A percentile compares a stretch with the other conserved stretches of the same genome.
Evolutionary conservation across 495 filamentous ascomycete species (phyloP).

Genomic region (Acidomyces sp.): DNA sequence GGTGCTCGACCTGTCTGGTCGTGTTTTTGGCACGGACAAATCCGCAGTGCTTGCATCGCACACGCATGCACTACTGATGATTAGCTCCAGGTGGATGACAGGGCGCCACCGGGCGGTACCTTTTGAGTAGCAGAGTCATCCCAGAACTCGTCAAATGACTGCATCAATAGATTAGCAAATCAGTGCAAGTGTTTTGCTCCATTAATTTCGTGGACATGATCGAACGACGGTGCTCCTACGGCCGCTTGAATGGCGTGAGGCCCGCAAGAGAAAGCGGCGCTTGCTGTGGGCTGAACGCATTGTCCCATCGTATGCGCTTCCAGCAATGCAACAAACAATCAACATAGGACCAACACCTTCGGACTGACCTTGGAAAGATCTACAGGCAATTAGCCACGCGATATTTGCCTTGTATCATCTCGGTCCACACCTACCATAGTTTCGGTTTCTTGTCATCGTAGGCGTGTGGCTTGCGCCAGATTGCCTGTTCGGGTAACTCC

Average conservation of each 20-base stretch:
- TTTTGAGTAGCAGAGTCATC: constrained; percentile 15
- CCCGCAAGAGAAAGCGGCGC: too few species aligned
- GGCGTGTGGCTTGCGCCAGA: constrained; percentile 1
- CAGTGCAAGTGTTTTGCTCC: too few species aligned
- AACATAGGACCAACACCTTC: too few species aligned
- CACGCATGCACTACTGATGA: constrained; percentile 29
- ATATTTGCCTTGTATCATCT: too few species aligned
- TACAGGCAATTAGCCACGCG: too few species aligned
- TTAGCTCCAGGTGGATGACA: background rate
- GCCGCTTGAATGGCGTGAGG: too few species aligned
- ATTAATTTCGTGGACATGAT: too few species aligned
- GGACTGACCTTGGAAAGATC: too few species aligned
- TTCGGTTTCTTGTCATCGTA: constrained; percentile 4
- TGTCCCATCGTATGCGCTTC: too few species aligned
- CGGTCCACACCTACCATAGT: constrained; percentile 9
- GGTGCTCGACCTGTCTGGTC: constrained; percentile 32
- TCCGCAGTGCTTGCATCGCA: constrained; percentile 32
- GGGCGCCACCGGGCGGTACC: background rate
- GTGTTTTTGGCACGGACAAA: constrained; percentile 33
- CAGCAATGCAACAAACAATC: too few species aligned
- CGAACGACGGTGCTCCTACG: too few species aligned
- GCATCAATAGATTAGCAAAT: background rate
- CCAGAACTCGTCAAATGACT: constrained; percentile 19
- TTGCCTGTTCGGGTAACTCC: background rate
- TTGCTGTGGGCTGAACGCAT: too few species aligned